Percentiles rank a stretch among this genome's conserved stretches.
phyloP scores from a whole-genome alignment of 129 eudicot genomes.

The Chrysanthemum seticuspe region DNA sequence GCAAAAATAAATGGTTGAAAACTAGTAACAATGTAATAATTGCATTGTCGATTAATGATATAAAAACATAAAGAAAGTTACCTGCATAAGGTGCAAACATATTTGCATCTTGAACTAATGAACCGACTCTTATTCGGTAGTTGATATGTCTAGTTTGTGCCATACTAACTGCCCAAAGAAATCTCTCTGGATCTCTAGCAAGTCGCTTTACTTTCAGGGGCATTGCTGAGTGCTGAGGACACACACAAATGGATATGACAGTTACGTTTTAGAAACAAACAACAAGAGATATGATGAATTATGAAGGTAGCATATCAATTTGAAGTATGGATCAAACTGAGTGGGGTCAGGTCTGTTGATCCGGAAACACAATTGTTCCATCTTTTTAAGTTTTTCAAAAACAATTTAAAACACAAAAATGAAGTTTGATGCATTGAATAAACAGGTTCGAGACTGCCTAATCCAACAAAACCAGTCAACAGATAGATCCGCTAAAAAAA shows the following conservation, averaged over 20 bases:
- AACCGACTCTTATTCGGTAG: slow-evolving; percentile 72
- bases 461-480: no score
- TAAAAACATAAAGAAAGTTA: slow-evolving; percentile 33
- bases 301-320: background rate
- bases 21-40: background rate
- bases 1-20: slow-evolving; percentile 26
- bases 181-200: slow-evolving; percentile 88
- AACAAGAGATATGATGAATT: background rate
- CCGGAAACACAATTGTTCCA: no score
- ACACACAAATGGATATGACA: background rate
- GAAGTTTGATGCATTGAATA: no score
- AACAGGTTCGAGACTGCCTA: no score
- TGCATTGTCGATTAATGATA: background rate
- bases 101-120: slow-evolving; percentile 82
- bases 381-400: no score
- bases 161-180: slow-evolving; percentile 93
- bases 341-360: no score
- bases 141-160: slow-evolving; percentile 87
- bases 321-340: no score
- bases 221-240: slow-evolving; percentile 74
- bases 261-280: slow-evolving; percentile 6
- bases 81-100: slow-evolving; percentile 98
- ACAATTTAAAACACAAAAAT: no score
- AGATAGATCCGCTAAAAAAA: background rate
- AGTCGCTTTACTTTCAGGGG: slow-evolving; percentile 94